Conservation (phyloP, 2,329 filamentous ascomycete species). For the Penicillium italicum region DNA sequence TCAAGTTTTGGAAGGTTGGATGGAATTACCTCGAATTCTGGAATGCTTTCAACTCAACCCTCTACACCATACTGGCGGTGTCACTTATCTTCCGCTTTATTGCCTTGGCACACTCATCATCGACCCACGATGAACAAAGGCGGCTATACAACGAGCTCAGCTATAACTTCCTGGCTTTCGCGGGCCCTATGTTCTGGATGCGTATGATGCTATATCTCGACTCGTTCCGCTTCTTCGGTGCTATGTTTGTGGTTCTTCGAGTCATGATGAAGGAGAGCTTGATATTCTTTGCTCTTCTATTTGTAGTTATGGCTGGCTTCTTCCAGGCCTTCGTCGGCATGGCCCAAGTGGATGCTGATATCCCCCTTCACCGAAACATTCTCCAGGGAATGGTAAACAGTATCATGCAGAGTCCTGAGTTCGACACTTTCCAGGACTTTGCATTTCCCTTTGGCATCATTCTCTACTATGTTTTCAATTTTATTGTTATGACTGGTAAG, state of each 20-base stretch:
- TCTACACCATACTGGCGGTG: constrained; percentile 74
- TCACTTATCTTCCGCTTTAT: constrained; percentile 77
- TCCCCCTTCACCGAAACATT: constrained; percentile 44
- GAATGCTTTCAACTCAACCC: constrained; percentile 86
- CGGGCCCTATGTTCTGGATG: constrained; percentile 95
- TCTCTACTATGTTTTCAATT: constrained; percentile 96
- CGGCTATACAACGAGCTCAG: constrained; percentile 70
- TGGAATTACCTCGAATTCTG: constrained; percentile 90
- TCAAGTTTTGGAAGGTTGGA: constrained; percentile 93
- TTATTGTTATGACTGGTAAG: constrained; percentile 80
- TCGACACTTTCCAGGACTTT: constrained; percentile 83
- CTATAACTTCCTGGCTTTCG: constrained; percentile 92
- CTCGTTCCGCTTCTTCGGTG: constrained; percentile 90
- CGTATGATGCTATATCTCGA: constrained; percentile 90
- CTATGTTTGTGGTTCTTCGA: constrained; percentile 95
- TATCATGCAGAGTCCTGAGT: constrained; percentile 88
- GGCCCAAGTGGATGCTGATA: constrained; percentile 73
- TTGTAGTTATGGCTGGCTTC: constrained; percentile 74
- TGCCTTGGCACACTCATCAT: constrained; percentile 62
- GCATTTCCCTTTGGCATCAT: constrained; percentile 89
- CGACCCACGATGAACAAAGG: constrained; percentile 51
- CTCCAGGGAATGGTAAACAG: constrained; percentile 70
- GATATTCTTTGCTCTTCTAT: constrained; percentile 90
- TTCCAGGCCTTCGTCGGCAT: constrained; percentile 92
- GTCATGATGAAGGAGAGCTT: constrained; percentile 91